phyloP scores from a whole-genome alignment of 768 basidiomycete genomes.

The Lactarius quietus region DNA sequence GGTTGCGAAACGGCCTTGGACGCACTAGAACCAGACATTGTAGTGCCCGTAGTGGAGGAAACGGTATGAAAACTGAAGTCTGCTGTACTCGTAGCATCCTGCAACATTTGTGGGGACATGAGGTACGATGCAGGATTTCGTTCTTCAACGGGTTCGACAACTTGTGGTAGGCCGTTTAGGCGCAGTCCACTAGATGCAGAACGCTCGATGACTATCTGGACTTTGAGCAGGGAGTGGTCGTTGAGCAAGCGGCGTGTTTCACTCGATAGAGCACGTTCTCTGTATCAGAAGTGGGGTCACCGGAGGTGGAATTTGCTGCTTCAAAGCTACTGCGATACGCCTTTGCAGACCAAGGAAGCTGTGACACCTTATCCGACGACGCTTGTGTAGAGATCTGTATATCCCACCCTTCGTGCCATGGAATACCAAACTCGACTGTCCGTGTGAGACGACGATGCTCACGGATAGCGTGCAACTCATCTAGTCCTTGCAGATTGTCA shows the following conservation, averaged over 20 bases:
- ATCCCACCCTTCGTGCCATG: slow-evolving; percentile 79
- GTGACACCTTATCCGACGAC: slow-evolving; percentile 66
- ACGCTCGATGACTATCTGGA: slow-evolving; percentile 74
- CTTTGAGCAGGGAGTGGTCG: slow-evolving; percentile 77
- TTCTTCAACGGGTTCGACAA: slow-evolving; percentile 61
- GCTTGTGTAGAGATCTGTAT: slow-evolving; percentile 74
- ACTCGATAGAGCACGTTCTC: slow-evolving; percentile 57
- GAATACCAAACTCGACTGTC: slow-evolving; percentile 78
- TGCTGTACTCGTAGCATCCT: slow-evolving; percentile 67
- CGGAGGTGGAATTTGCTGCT: slow-evolving; percentile 32
- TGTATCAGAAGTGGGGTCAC: slow-evolving; percentile 41
- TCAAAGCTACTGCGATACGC: slow-evolving; percentile 46
- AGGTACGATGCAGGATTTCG: slow-evolving; percentile 59
- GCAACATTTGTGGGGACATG: slow-evolving; percentile 60
- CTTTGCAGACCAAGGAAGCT: slow-evolving; percentile 67
- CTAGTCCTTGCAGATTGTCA: slow-evolving; percentile 46
- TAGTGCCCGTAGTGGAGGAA: slow-evolving; percentile 45
- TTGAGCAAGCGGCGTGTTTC: slow-evolving; percentile 69
- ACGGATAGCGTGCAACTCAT: slow-evolving; percentile 59
- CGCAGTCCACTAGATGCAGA: slow-evolving; percentile 76
- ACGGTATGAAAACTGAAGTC: slow-evolving; percentile 65
- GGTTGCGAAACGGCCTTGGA: slow-evolving; percentile 31
- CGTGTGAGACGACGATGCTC: slow-evolving; percentile 70
- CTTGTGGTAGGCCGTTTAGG: slow-evolving; percentile 80
- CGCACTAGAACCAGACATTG: slow-evolving; percentile 27